Evolutionary conservation across 345 rosid species (phyloP), one percentile per base, ranked within the genome.

Genomic region (Hibiscus syriacus): DNA sequence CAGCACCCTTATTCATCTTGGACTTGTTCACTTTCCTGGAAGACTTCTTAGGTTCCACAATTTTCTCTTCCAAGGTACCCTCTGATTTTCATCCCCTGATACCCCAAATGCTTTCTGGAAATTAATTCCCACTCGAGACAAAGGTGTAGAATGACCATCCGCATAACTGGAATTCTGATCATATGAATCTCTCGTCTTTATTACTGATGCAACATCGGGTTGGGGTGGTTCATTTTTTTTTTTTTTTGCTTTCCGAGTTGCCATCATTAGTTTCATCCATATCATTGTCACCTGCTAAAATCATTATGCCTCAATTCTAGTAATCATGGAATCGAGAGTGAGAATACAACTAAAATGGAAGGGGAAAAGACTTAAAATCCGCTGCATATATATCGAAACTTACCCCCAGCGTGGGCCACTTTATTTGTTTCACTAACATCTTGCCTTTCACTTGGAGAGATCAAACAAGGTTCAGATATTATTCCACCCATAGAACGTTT

Each of bases 371-470:
- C n/a, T n/a, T n/a, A n/a, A n/a, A n/a, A n/a, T n/a, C n/a, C n/a
- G n/a, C n/a, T n/a, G n/a, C n/a, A n/a, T n/a, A n/a, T n/a, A n/a
- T n/a, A n/a, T n/a, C n/a, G n/a, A n/a, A 22, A 58, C 73, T 71
- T 70, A 80, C 81, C 81, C 11, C 17, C 70, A 17, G 75, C 68
- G 69, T 19, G 25, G 23, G 12, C 50, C 26, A 72, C 74, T 68
- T 32, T 9, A 49, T 60, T 25, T 55, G 19, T 55, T 61, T 73
- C 50, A 45, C 69, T 55, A 64, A 29, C 66, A 70, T 72, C 82
- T 6, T 46, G 53, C 43, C 73, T 67, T 52, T 80, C 80, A 64
- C 52, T 72, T 6, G 43, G 38, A 73, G 77, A 67, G 53, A 62
- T 30, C 5, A 14, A 43, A 56, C 39, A 56, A 55, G 69, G 73